Evolutionary conservation across 1,284 basidiomycete species (phyloP).

Genomic region (Rhodotorula sp.): DNA sequence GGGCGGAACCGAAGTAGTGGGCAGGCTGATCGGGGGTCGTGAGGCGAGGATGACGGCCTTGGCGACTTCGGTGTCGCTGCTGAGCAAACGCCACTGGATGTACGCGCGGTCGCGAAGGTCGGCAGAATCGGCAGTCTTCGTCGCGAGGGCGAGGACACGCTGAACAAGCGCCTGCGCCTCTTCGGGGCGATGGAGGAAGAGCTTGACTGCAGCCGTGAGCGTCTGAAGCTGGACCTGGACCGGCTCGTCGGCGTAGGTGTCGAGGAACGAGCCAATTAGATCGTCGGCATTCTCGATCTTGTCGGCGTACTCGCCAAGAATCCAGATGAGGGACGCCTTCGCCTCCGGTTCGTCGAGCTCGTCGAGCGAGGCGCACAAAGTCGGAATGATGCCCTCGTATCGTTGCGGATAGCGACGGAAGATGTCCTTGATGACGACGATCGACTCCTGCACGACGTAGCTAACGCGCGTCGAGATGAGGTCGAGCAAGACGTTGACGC

Average conservation of each 20-base stretch:
- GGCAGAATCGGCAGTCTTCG: conserved; percentile 93
- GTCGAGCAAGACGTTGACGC: conserved; percentile 88
- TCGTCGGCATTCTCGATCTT: conserved; percentile 97
- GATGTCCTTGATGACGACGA: conserved; percentile 99
- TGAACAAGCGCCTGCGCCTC: conserved; percentile 87
- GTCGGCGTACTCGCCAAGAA: conserved; percentile 95
- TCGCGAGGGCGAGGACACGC: conserved; percentile 84
- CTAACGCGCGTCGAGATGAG: conserved; percentile 88
- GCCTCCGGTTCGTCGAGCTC: conserved; percentile 97
- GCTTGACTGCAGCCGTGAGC: conserved; percentile 91
- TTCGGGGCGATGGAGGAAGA: conserved; percentile 92
- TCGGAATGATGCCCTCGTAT: conserved; percentile 95
- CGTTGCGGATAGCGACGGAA: conserved; percentile 97
- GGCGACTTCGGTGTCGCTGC: conserved; percentile 87
- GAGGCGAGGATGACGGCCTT: conserved; percentile 91
- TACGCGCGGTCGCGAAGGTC: conserved; percentile 96
- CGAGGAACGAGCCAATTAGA: conserved; percentile 82
- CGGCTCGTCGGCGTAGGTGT: conserved; percentile 89
- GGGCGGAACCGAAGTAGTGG: conserved; percentile 82
- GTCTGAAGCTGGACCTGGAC: conserved; percentile 94
- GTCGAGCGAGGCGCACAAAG: conserved; percentile 89
- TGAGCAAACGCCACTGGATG: conserved; percentile 92
- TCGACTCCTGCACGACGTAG: conserved; percentile 97
- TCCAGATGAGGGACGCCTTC: conserved; percentile 97
- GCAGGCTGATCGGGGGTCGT: conserved; percentile 88